Evolutionary conservation across 441 rosid genomes (phyloP).

Genomic region (Theobroma grandiflorum): DNA sequence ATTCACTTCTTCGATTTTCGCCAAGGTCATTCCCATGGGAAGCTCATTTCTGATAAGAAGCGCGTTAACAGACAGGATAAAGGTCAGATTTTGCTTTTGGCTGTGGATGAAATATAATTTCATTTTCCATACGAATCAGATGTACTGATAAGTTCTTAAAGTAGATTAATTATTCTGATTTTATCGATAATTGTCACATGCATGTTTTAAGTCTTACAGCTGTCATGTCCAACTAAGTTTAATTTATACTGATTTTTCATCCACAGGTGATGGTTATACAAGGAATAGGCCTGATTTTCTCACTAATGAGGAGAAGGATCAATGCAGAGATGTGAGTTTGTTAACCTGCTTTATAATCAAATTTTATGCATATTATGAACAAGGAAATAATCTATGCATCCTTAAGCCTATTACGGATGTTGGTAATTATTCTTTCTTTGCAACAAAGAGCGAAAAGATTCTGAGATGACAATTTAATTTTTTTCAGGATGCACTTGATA

Average conservation of each 20-base stretch:
- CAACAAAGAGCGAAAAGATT: background rate
- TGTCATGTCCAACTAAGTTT: slow-evolving; percentile 13
- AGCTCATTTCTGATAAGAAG: slow-evolving; percentile 54
- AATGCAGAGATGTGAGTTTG: slow-evolving; percentile 47
- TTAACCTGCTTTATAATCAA: slow-evolving; percentile 5
- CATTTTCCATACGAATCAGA: background rate
- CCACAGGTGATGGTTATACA: slow-evolving; percentile 51
- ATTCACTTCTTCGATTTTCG: slow-evolving; percentile 63
- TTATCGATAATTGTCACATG: background rate
- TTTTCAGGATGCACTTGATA: slow-evolving; percentile 41
- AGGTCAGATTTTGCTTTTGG: slow-evolving; percentile 37
- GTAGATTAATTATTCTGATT: background rate
- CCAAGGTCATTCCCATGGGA: slow-evolving; percentile 50
- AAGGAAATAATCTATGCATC: background rate
- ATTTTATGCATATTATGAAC: background rate
- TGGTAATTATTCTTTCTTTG: background rate
- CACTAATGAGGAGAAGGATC: slow-evolving; percentile 46
- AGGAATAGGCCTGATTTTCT: slow-evolving; percentile 49
- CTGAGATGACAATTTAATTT: slow-evolving; percentile 4
- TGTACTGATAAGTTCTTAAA: background rate
- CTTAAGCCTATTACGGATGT: background rate
- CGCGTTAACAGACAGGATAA: slow-evolving; percentile 42
- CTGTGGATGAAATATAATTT: slow-evolving; percentile 14
- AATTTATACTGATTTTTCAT: slow-evolving; percentile 5
- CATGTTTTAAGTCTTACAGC: background rate